Percentiles rank a stretch among this genome's conserved stretches.
Conservation (phyloP, 345 rosid genomes). For the Aegle marmelos region DNA sequence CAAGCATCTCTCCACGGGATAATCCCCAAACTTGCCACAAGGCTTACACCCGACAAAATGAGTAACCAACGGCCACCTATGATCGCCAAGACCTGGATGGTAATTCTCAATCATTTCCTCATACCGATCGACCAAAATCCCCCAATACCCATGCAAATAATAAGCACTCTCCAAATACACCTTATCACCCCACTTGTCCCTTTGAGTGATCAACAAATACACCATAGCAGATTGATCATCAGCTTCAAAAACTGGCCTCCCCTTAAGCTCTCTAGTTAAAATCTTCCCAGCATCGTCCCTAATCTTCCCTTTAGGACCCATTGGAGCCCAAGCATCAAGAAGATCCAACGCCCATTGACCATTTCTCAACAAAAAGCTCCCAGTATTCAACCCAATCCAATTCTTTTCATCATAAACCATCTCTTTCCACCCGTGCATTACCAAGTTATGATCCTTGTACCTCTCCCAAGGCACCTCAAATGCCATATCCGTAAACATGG, state of each 20-base stretch:
- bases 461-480: constrained; percentile 64
- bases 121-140: constrained; percentile 55
- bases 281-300: constrained; percentile 62
- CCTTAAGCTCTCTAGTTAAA: constrained; percentile 49
- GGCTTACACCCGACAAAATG: constrained; percentile 71
- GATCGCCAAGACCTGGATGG: constrained; percentile 60
- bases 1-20: constrained; percentile 59
- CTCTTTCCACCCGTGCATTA: constrained; percentile 68
- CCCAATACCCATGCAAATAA: constrained; percentile 67
- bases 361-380: constrained; percentile 55
- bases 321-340: constrained; percentile 53
- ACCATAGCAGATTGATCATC: constrained; percentile 74
- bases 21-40: constrained; percentile 65
- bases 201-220: constrained; percentile 47
- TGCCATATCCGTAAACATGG: constrained; percentile 66
- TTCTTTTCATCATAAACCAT: constrained; percentile 61
- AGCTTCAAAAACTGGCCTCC: constrained; percentile 55
- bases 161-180: constrained; percentile 53
- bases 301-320: constrained; percentile 61
- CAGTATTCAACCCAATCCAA: constrained; percentile 66
- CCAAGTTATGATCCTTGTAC: constrained; percentile 47
- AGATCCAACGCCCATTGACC: constrained; percentile 53
- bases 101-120: constrained; percentile 71
- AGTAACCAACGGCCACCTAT: constrained; percentile 61
- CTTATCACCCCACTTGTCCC: constrained; percentile 50